A percentile compares a stretch with the other conserved stretches of the same genome.
Conservation (phyloP, 345 rosid species). For the Syzygium grande region DNA sequence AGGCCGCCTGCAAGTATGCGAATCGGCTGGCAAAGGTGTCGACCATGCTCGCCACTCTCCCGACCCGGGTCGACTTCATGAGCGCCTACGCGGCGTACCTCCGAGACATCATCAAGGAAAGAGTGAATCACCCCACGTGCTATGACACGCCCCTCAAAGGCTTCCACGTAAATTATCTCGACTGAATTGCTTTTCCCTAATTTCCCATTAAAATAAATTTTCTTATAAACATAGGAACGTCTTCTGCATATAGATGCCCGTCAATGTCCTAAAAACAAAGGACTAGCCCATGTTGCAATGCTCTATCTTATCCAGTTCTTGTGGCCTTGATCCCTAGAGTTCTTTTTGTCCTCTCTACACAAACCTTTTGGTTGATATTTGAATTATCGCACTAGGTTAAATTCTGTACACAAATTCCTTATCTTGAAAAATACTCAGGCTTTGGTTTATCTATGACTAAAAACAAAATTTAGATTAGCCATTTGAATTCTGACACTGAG, state of each 20-base stretch:
- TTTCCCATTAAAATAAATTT: neutral
- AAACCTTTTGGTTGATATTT: neutral
- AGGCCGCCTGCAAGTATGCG: constrained; percentile 67
- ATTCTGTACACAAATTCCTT: neutral
- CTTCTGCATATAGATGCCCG: neutral
- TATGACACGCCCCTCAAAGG: constrained; percentile 77
- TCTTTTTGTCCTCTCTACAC: neutral
- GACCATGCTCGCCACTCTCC: constrained; percentile 31
- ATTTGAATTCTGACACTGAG: neutral
- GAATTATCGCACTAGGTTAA: neutral
- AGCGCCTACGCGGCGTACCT: constrained; percentile 63
- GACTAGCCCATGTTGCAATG: neutral
- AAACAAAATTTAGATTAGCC: neutral
- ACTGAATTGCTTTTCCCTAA: neutral
- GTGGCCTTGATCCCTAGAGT: neutral
- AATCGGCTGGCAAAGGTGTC: constrained; percentile 61
- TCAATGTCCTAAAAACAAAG: too few species aligned
- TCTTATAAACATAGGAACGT: neutral
- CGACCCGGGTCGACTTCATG: constrained; percentile 65
- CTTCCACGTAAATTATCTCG: constrained; percentile 43
- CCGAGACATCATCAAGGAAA: constrained; percentile 54
- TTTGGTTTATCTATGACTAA: neutral
- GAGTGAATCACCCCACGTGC: constrained; percentile 75
- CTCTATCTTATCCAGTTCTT: neutral
- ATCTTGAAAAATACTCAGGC: neutral